Percentiles rank a stretch among this genome's conserved stretches.
phyloP scores from a whole-genome alignment of 2,329 filamentous ascomycete genomes.

The Chrysoporthe puriensis region DNA sequence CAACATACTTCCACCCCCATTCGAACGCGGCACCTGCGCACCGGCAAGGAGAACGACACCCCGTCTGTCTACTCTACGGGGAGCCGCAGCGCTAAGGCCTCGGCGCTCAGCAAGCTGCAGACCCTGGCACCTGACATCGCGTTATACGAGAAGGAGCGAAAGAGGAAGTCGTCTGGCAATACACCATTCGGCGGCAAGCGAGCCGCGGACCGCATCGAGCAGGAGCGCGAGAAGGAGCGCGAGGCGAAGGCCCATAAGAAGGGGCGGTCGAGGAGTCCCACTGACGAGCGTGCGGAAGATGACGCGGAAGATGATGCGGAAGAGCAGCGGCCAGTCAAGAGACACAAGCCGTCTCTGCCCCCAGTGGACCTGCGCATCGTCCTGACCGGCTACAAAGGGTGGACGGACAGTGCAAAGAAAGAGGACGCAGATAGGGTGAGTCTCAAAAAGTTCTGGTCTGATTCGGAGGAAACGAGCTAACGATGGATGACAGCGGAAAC shows the following conservation, averaged over 20 bases:
- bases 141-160: constrained; percentile 91
- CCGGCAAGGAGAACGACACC: constrained; percentile 82
- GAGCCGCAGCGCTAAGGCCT: constrained; percentile 85
- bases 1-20: constrained; percentile 43
- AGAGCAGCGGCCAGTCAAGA: constrained; percentile 60
- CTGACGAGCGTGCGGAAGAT: constrained; percentile 31
- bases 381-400: constrained; percentile 82
- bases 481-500: constrained; percentile 63
- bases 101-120: constrained; percentile 77
- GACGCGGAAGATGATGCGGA: constrained; percentile 45
- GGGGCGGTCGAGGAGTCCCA: constrained; percentile 45
- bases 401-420: constrained; percentile 72
- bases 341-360: constrained; percentile 63
- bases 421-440: constrained; percentile 82
- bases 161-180: constrained; percentile 61
- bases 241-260: constrained; percentile 34
- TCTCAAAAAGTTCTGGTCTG: constrained; percentile 19
- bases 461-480: constrained; percentile 32
- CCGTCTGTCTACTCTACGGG: constrained; percentile 69
- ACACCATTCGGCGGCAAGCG: constrained; percentile 66
- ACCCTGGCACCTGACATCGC: constrained; percentile 82
- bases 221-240: constrained; percentile 44
- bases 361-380: constrained; percentile 75
- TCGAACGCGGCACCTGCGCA: constrained; percentile 51
- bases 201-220: constrained; percentile 62